Conservation (phyloP, 2,329 filamentous ascomycete genomes). For the Purpureocillium takamizusanense region DNA sequence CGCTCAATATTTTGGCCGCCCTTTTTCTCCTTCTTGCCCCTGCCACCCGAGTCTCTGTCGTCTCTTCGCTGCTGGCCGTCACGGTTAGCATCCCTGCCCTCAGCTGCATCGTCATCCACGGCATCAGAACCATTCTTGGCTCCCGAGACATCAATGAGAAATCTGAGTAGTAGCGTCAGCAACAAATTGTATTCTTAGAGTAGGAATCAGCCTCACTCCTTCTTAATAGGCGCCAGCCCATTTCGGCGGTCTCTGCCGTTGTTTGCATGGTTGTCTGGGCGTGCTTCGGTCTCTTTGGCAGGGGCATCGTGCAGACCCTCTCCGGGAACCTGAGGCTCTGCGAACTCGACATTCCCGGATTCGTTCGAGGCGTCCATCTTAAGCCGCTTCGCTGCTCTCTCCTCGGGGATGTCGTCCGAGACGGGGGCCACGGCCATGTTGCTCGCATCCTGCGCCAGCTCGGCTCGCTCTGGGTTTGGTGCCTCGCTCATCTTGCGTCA, state of each 20-base stretch:
- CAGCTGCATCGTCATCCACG: slow-evolving; percentile 40
- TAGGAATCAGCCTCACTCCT: slow-evolving; percentile 55
- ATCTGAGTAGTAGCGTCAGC: slow-evolving; percentile 21
- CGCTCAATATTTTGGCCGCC: slow-evolving; percentile 71
- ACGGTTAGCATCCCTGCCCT: slow-evolving; percentile 26
- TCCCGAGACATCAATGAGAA: slow-evolving; percentile 27
- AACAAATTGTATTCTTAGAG: neutral
- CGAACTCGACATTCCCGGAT: slow-evolving; percentile 4
- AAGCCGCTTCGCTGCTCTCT: slow-evolving; percentile 48
- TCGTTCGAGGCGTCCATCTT: slow-evolving; percentile 35
- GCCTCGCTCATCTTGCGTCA: slow-evolving; percentile 21
- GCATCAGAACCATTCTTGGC: slow-evolving; percentile 14
- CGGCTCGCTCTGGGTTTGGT: slow-evolving; percentile 9
- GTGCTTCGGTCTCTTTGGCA: slow-evolving; percentile 3
- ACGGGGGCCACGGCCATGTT: neutral
- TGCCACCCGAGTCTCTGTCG: slow-evolving; percentile 38
- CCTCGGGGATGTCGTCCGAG: slow-evolving; percentile 9
- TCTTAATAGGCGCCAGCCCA: slow-evolving; percentile 63
- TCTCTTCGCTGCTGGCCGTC: slow-evolving; percentile 40
- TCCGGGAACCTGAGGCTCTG: slow-evolving; percentile 6
- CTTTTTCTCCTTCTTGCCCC: slow-evolving; percentile 34
- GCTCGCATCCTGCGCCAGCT: slow-evolving; percentile 4
- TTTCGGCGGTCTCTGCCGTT: slow-evolving; percentile 27
- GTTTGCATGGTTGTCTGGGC: slow-evolving; percentile 12
- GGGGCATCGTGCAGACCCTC: slow-evolving; percentile 12